phyloP scores from a whole-genome alignment of 1,284 basidiomycete genomes.

The Pyrrhoderma noxium region DNA sequence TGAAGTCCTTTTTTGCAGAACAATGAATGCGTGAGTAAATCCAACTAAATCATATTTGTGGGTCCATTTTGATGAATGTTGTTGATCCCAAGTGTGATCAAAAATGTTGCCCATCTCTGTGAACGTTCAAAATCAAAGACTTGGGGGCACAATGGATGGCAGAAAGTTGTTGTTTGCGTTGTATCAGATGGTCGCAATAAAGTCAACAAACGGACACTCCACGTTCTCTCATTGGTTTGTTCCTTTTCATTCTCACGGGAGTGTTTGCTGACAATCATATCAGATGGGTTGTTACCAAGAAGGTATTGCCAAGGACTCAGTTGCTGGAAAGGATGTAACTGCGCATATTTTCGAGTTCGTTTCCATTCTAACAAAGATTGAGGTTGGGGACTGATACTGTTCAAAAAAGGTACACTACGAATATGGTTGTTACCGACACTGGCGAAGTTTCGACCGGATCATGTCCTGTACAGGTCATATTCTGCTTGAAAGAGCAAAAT shows the following conservation, averaged over 20 bases:
- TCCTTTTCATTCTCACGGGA: not conserved
- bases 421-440: slow-evolving; percentile 71
- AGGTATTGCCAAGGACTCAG: slow-evolving; percentile 89
- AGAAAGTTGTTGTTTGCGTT: slow-evolving; percentile 90
- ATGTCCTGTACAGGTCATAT: slow-evolving; percentile 87
- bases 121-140: slow-evolving; percentile 74
- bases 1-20: slow-evolving; percentile 74
- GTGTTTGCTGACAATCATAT: slow-evolving; percentile 11
- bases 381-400: slow-evolving; percentile 16
- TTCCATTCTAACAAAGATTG: slow-evolving; percentile 2
- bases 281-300: slow-evolving; percentile 96
- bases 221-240: slow-evolving; percentile 67
- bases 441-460: slow-evolving; percentile 80
- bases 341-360: slow-evolving; percentile 85
- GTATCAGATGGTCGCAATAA: slow-evolving; percentile 90
- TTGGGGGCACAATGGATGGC: slow-evolving; percentile 94
- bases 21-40: slow-evolving; percentile 74
- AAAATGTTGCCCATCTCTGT: slow-evolving; percentile 84
- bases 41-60: not conserved
- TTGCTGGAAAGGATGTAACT: slow-evolving; percentile 89
- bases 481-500: slow-evolving; percentile 94
- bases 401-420: slow-evolving; percentile 61
- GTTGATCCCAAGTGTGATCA: slow-evolving; percentile 60
- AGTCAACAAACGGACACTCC: slow-evolving; percentile 82
- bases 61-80: slow-evolving; percentile 8